A percentile compares a stretch with the other conserved stretches of the same genome.
These are phyloP conservation scores for Tinospora cordifolia DNA, from an alignment of 164 flowering plant genomes.

Conservation along the genomic window DNA sequence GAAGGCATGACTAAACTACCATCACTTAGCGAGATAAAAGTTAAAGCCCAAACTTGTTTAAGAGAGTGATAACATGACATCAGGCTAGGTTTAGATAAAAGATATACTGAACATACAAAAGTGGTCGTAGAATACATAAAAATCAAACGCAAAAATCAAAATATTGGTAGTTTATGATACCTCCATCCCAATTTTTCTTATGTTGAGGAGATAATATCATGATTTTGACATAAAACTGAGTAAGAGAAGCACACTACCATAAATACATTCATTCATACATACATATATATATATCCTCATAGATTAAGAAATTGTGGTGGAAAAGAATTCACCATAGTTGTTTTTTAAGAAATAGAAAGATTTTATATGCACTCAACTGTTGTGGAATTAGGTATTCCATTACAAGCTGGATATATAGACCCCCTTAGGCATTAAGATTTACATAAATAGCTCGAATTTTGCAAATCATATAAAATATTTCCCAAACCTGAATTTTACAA, in stretches of 20 bases:
- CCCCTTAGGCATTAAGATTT: no score
- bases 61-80: not conserved
- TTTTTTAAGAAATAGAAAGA: not conserved
- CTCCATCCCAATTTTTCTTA: not conserved
- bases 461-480: no score
- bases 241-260: not conserved
- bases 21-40: not conserved
- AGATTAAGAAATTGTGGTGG: not conserved
- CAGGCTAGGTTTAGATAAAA: not conserved
- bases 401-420: not conserved
- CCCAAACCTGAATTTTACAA: not conserved
- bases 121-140: not conserved
- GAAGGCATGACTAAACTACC: not conserved
- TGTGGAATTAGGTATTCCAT: not conserved
- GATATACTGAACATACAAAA: not conserved
- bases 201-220: not conserved
- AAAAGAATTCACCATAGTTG: not conserved
- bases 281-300: no score
- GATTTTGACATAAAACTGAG: not conserved
- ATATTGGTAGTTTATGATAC: not conserved
- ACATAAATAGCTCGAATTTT: no score
- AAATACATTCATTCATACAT: no score
- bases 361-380: not conserved
- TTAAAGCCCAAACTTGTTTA: not conserved
- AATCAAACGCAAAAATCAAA: not conserved